Evolutionary conservation across 2,329 filamentous ascomycete species (phyloP), one percentile per base, ranked within the genome.

Genomic region (Penicillium sp.): DNA sequence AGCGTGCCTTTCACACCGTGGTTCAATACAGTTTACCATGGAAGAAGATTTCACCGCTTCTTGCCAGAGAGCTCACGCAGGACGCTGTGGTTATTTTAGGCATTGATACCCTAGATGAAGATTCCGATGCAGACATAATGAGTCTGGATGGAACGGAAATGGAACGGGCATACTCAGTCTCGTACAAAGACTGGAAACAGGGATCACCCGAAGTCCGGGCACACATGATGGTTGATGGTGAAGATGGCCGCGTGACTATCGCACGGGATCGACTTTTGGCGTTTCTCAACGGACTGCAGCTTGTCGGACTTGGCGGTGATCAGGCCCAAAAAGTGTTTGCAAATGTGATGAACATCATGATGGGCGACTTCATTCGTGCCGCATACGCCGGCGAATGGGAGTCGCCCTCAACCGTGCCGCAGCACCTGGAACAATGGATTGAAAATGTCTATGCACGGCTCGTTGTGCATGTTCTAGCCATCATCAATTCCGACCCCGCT

Each of bases 321-420:
- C 75, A 75, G 44, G 78, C 79, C 6, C 81, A 86, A 62, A 79
- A 80, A 54, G 78, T 83, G 8, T 81, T 86, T 59, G 84, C 83
- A 3, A 73, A 77, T 51, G 81, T 84, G 2, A 81, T 86, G 75
- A 78, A 84, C 63, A 76, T 78, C 35, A 70, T 85, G 59, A 74
- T 87, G 60, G 80, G 80, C 40, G 77, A 80, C 13, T 83, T 83
- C 60, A 78, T 86, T 23, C 74, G 75, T 31, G 77, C 80, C 46
- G 77, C 79, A n/a, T 86, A 84, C 63, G 74, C 82, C 42, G 78
- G 81, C 3, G 76, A 83, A 56, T 86, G 84, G 83, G 77, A 76
- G 50, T 72, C 77, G 0, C 78, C 77, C 31, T 75, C 75, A 10
- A 72, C 76, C 12, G 76, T 80, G 5, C 72, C 77, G 12, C 71